A percentile compares a stretch with the other conserved stretches of the same genome.
phyloP scores from a whole-genome alignment of 352 stramenopile genomes.

The Globisporangium ultimum region DNA sequence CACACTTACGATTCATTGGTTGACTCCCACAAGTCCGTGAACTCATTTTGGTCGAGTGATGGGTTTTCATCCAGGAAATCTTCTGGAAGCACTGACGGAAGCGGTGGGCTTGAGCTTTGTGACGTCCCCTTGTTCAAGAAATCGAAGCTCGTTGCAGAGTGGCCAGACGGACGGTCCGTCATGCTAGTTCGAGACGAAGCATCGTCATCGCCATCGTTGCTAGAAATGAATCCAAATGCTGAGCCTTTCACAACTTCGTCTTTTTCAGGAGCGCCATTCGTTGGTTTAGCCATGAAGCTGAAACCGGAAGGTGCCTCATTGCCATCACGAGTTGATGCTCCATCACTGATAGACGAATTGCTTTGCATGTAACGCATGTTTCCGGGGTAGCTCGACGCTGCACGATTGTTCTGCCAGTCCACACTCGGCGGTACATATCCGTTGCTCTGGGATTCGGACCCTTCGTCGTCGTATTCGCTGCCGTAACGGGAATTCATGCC shows the following conservation, averaged over 20 bases:
- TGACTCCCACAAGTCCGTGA: conserved; percentile 75
- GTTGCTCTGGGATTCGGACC: conserved; percentile 49
- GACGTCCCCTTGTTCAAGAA: conserved; percentile 30
- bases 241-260: conserved; percentile 26
- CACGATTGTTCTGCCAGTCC: conserved; percentile 17
- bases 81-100: conserved; percentile 34
- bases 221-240: conserved; percentile 79
- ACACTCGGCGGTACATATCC: conserved; percentile 38
- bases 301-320: conserved; percentile 33
- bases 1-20: conserved; percentile 65
- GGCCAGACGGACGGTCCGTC: conserved; percentile 38
- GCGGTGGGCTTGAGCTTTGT: conserved; percentile 14
- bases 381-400: conserved; percentile 27
- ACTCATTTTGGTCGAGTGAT: conserved; percentile 45
- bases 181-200: conserved; percentile 39
- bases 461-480: conserved; percentile 54
- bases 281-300: conserved; percentile 37
- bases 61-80: conserved; percentile 60
- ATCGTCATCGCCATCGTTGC: conserved; percentile 36
- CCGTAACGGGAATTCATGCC: conserved; percentile 35
- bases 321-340: conserved; percentile 15
- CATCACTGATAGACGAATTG: conserved; percentile 21
- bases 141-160: conserved; percentile 32
- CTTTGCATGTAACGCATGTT: conserved; percentile 20
- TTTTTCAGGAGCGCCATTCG: conserved; percentile 7